Evolutionary conservation across 2,329 filamentous ascomycete species (phyloP).

Genomic region (Cyphellophora europaea): DNA sequence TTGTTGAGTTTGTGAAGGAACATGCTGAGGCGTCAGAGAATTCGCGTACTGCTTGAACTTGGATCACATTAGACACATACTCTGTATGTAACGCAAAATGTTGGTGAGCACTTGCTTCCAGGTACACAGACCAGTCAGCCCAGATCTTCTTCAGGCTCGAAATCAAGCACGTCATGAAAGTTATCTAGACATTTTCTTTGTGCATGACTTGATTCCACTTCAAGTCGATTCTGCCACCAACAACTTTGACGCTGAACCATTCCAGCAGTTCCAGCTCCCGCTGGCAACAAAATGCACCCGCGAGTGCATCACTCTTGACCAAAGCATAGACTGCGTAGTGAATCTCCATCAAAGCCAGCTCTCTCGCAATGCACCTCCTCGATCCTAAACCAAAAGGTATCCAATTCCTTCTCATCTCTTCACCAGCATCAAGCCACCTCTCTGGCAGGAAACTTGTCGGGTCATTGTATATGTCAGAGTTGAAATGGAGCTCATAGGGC

Average conservation of each 20-base stretch:
- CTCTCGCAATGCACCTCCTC: conserved; percentile 41
- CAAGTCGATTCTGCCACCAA: conserved; percentile 35
- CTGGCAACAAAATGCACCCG: conserved; percentile 31
- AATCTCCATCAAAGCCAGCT: conserved; percentile 37
- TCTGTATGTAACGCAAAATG: no score
- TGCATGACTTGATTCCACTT: conserved; percentile 9
- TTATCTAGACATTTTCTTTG: no score
- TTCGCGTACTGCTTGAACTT: no score
- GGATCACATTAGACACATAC: no score
- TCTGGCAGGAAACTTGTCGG: conserved; percentile 37
- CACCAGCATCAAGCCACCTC: conserved; percentile 34
- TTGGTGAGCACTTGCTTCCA: no score
- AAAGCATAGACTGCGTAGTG: conserved; percentile 33
- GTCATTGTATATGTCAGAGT: conserved; percentile 33
- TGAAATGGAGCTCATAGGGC: conserved; percentile 38
- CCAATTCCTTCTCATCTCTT: conserved; percentile 33
- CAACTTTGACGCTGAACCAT: conserved; percentile 48
- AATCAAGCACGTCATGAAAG: no score
- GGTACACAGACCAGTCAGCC: no score
- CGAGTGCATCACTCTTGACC: conserved; percentile 33
- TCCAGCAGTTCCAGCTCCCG: conserved; percentile 41
- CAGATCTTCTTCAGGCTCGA: no score
- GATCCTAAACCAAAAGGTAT: conserved; percentile 42
- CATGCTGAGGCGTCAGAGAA: not conserved
- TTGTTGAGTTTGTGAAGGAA: no score